Evolutionary conservation across 495 filamentous ascomycete genomes (phyloP).

Genomic region (Haplographium delicatum): DNA sequence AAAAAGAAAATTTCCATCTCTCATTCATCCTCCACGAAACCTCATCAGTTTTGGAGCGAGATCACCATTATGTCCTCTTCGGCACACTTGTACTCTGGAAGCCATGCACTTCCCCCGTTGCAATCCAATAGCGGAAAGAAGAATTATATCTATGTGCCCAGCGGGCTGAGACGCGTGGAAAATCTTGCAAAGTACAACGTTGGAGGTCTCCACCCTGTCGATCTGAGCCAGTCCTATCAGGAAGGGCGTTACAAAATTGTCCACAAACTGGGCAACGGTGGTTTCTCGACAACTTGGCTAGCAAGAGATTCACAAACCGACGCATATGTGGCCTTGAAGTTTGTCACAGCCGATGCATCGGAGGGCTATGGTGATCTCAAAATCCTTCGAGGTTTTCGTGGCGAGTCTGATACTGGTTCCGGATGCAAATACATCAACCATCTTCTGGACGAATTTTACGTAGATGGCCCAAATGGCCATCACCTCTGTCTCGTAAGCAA

Average conservation of each 20-base stretch:
- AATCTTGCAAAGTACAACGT: background rate
- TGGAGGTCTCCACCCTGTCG: background rate
- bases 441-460: slow-evolving; percentile 29
- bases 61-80: too few relatives aligned
- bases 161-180: too few relatives aligned
- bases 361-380: too few relatives aligned
- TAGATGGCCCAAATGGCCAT: slow-evolving; percentile 35
- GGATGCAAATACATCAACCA: slow-evolving; percentile 8
- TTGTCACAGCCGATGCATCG: background rate
- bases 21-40: too few relatives aligned
- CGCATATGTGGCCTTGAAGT: slow-evolving; percentile 1
- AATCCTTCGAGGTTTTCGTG: too few relatives aligned
- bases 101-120: too few relatives aligned
- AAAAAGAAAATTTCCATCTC: too few relatives aligned
- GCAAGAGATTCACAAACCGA: slow-evolving; percentile 27
- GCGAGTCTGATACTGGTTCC: background rate
- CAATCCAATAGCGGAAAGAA: too few relatives aligned
- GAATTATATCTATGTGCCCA: too few relatives aligned
- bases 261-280: slow-evolving; percentile 38
- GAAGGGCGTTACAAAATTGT: slow-evolving; percentile 29
- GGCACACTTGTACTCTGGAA: too few relatives aligned
- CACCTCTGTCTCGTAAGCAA: slow-evolving; percentile 33
- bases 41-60: too few relatives aligned
- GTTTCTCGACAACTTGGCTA: slow-evolving; percentile 41
- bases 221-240: background rate